Evolutionary conservation across 2,329 filamentous ascomycete species (phyloP), one percentile per base, ranked within the genome.

Genomic region (Elsinoe perseae): DNA sequence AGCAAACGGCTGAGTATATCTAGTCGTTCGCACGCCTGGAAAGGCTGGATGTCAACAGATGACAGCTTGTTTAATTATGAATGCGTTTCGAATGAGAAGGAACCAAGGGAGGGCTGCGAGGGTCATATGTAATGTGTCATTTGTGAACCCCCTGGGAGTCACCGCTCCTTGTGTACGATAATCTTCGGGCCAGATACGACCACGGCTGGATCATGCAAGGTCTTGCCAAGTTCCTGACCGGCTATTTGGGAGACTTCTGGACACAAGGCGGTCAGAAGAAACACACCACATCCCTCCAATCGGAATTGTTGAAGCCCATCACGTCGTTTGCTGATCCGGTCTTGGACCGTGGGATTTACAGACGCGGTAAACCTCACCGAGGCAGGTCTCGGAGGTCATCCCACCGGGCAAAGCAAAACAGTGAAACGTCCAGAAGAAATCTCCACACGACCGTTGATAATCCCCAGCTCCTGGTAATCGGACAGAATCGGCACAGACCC

Each of bases 51-150:
- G 30, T 34, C 28, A 52, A 18, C 48, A 52, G 48, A 52, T 52
- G 48, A 52, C 32, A 34, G 48, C 43, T 58, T 50, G 57, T 58
- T 42, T 56, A 53, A 53, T 56, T 43, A 46, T 50, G 40, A 48
- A 56, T 52, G 34, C 43, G 43, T 53, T 54, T 28, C 28, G 7
- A 56, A 28, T 16, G 53, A 6, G 46, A 44, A 34, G 56, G 30
- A 34, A 21, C 43, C 28, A 16, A 34, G 48, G 48, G 23, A 36
- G 48, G 48, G 48, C 48, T 36, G 20, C 23, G n/a, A 20, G 27
- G 25, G 18, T 20, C 48, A 52, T 52, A 21, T 52, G 30, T 38
- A 52, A 52, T 34, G 48, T 52, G 48, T 52, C 48, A 52, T 52
- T 34, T 30, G 36, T 30, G 36, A 28, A 52, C 48, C 48, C 52